These are phyloP conservation scores for Xylaria arbuscula DNA, from an alignment of 2,329 filamentous ascomycete species.

Conservation along the genomic window DNA sequence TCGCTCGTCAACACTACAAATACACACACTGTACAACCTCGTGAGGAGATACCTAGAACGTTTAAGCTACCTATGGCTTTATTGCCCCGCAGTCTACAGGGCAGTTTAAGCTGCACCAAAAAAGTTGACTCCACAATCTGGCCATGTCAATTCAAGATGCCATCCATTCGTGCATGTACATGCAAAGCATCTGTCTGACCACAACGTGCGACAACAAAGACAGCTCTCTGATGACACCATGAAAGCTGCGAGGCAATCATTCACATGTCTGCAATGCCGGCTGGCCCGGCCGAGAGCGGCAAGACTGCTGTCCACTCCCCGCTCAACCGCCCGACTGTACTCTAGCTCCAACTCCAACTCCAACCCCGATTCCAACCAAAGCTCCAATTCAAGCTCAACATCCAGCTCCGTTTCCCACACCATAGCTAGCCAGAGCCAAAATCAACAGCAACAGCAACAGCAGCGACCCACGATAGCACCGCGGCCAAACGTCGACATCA, in stretches of 20 bases:
- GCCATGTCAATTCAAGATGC: conserved; percentile 3
- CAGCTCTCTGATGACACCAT: conserved; percentile 35
- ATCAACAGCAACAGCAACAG: conserved; percentile 27
- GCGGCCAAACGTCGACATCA: conserved; percentile 83
- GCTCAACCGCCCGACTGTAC: conserved; percentile 38
- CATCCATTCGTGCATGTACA: conserved; percentile 4
- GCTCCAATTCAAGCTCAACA: background rate
- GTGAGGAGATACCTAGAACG: no score
- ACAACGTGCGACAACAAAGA: background rate
- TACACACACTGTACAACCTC: no score
- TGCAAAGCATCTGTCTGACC: background rate
- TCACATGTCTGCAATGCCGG: conserved; percentile 47
- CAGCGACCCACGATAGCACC: conserved; percentile 76
- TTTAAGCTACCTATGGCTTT: background rate
- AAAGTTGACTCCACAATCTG: background rate
- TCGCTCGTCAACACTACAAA: no score
- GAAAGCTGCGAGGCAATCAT: conserved; percentile 39
- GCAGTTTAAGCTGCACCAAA: background rate
- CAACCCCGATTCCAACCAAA: conserved; percentile 6
- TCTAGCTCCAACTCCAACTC: conserved; percentile 18
- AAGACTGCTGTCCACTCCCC: conserved; percentile 35
- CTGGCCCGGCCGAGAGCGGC: conserved; percentile 36
- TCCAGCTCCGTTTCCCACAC: conserved; percentile 7
- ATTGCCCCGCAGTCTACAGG: background rate
- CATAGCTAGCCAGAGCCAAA: conserved; percentile 27